Conservation (phyloP, 2,329 filamentous ascomycete genomes). For the Sodiomyces alkalinus region DNA sequence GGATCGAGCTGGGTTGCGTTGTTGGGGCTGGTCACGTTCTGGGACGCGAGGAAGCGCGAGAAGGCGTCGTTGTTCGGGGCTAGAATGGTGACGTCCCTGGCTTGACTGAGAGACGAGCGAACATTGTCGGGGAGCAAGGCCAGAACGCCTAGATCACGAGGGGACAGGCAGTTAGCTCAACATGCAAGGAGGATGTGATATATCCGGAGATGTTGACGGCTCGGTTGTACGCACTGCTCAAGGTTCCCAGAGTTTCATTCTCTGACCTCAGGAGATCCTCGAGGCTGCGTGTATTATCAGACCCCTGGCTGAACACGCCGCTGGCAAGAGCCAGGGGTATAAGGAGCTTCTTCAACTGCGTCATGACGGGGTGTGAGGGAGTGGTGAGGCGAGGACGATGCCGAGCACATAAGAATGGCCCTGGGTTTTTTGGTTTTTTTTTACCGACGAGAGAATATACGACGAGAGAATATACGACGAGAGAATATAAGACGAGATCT, state of each 20-base stretch:
- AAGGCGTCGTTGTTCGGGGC: constrained; percentile 37
- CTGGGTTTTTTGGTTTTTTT: too few species aligned
- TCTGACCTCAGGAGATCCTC: constrained; percentile 11
- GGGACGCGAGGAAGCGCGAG: constrained; percentile 17
- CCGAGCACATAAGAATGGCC: too few species aligned
- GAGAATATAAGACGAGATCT: too few species aligned
- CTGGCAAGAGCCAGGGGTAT: constrained; percentile 10
- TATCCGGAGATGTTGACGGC: too few species aligned
- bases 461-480: too few species aligned
- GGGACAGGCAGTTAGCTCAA: not conserved
- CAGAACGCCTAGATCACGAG: constrained; percentile 11
- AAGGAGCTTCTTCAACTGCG: constrained; percentile 6
- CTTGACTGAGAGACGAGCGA: constrained; percentile 3
- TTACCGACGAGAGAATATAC: too few species aligned
- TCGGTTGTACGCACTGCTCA: constrained; percentile 7
- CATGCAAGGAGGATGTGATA: not conserved
- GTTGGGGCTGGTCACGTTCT: constrained; percentile 12
- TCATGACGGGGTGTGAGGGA: constrained; percentile 3
- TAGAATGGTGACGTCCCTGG: constrained; percentile 37
- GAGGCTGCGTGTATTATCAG: constrained; percentile 7
- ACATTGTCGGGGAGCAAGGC: constrained; percentile 7
- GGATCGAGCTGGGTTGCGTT: constrained; percentile 7
- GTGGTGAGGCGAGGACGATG: too few species aligned
- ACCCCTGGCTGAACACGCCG: constrained; percentile 9
- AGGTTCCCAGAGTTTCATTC: constrained; percentile 13